These are phyloP conservation scores for Mortierella polycephala DNA, from an alignment of 371 early-diverging fungal species.

Conservation along the genomic window DNA sequence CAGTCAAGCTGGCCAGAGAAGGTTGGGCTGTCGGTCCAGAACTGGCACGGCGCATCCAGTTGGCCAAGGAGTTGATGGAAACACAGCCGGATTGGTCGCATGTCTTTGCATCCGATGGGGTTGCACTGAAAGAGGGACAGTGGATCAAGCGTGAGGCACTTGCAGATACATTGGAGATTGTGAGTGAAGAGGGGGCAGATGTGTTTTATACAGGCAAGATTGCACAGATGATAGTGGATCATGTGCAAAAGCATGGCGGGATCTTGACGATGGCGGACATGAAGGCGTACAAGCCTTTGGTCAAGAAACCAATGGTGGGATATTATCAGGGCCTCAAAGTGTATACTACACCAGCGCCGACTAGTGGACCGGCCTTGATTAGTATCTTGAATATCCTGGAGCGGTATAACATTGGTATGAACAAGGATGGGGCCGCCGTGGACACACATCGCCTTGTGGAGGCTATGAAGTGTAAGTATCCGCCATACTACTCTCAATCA, in stretches of 20 bases:
- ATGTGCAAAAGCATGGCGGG: constrained; percentile 79
- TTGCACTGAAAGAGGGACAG: constrained; percentile 74
- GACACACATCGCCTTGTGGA: constrained; percentile 88
- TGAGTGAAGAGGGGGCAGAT: constrained; percentile 85
- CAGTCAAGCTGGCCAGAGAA: constrained; percentile 80
- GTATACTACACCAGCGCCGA: constrained; percentile 76
- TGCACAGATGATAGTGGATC: constrained; percentile 78
- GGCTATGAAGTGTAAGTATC: constrained; percentile 80
- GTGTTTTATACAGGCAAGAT: constrained; percentile 93
- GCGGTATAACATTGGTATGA: constrained; percentile 72
- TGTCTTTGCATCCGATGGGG: constrained; percentile 76
- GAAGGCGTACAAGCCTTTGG: constrained; percentile 69
- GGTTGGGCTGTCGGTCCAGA: constrained; percentile 79
- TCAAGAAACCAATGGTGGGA: constrained; percentile 71
- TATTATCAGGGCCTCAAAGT: constrained; percentile 81
- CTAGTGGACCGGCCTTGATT: constrained; percentile 87
- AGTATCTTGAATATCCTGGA: constrained; percentile 92
- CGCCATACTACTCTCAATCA: neutral
- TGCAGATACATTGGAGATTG: constrained; percentile 83
- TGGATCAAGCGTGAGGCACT: constrained; percentile 75
- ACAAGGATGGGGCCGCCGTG: constrained; percentile 61
- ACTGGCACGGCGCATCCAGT: constrained; percentile 67
- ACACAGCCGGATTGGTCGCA: constrained; percentile 57
- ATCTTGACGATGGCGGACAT: constrained; percentile 88
- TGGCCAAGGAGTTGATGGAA: constrained; percentile 53